These are phyloP conservation scores for Carex kokanica DNA, from an alignment of 176 grass and related monocot genomes.

Conservation along the genomic window DNA sequence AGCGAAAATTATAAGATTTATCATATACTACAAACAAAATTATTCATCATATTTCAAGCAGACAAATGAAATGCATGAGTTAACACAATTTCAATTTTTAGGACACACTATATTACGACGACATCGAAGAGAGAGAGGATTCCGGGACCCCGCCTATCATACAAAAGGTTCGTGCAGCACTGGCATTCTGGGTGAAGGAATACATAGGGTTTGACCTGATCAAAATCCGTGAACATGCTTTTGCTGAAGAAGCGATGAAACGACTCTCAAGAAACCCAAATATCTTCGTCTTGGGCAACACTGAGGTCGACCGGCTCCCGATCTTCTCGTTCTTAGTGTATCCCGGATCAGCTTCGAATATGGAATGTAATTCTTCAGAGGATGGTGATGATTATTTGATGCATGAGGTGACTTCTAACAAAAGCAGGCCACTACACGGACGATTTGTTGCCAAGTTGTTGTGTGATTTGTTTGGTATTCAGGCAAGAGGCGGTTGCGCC, in stretches of 20 bases:
- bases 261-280: constrained; percentile 35
- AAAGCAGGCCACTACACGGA: constrained; percentile 48
- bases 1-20: background rate
- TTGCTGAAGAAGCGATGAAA: constrained; percentile 38
- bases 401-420: background rate
- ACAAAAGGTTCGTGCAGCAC: constrained; percentile 62
- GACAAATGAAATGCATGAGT: background rate
- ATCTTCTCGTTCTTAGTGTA: constrained; percentile 77
- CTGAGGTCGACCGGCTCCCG: constrained; percentile 34
- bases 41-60: background rate
- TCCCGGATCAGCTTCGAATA: background rate
- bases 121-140: constrained; percentile 71
- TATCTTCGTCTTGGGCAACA: constrained; percentile 54
- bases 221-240: constrained; percentile 28
- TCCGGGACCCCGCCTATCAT: constrained; percentile 56
- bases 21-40: background rate
- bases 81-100: constrained; percentile 8
- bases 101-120: constrained; percentile 60
- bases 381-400: background rate
- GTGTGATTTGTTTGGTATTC: constrained; percentile 80
- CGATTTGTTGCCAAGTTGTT: constrained; percentile 62
- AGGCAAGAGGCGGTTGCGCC: constrained; percentile 69
- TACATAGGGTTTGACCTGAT: constrained; percentile 49
- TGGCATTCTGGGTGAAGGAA: constrained; percentile 82
- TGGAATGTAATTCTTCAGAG: background rate